Conservation (phyloP, 2,329 filamentous ascomycete genomes). For the Keithomyces neogunnii region DNA sequence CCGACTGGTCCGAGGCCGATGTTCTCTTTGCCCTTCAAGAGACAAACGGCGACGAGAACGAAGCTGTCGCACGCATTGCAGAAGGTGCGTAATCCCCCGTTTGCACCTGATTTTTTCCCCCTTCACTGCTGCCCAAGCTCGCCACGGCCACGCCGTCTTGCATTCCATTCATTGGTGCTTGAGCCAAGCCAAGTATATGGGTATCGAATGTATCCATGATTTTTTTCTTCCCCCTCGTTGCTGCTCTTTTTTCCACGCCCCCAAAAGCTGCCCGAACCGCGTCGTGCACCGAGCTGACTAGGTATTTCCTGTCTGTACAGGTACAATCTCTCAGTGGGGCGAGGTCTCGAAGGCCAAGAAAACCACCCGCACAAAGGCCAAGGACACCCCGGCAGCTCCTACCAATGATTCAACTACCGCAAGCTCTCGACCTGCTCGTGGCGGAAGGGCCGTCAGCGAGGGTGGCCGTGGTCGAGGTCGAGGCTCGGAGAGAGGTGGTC, state of each 20-base stretch:
- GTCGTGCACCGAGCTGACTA: conserved; percentile 9
- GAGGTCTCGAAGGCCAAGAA: conserved; percentile 78
- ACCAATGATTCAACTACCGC: conserved; percentile 39
- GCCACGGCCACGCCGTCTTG: background rate
- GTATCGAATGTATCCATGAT: background rate
- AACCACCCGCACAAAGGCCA: conserved; percentile 64
- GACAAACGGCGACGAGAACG: conserved; percentile 68
- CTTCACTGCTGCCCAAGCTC: conserved; percentile 1
- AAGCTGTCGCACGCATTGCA: conserved; percentile 69
- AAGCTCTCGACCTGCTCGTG: conserved; percentile 42
- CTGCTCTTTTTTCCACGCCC: too few species aligned
- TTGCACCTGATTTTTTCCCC: conserved; percentile 9
- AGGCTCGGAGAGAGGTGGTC: conserved; percentile 53
- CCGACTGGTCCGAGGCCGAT: conserved; percentile 92
- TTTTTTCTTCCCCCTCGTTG: background rate
- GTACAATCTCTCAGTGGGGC: conserved; percentile 73
- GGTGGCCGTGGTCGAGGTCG: conserved; percentile 54
- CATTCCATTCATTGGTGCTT: background rate
- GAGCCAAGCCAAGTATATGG: background rate
- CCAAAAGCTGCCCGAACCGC: background rate
- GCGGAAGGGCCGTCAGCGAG: conserved; percentile 54
- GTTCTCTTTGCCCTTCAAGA: conserved; percentile 89
- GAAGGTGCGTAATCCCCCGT: conserved; percentile 49
- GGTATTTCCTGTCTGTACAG: conserved; percentile 31
- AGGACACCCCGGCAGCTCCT: conserved; percentile 49